Base-by-base conservation (phyloP, 352 stramenopile genomes). In the Plasmopara viticola region DNA sequence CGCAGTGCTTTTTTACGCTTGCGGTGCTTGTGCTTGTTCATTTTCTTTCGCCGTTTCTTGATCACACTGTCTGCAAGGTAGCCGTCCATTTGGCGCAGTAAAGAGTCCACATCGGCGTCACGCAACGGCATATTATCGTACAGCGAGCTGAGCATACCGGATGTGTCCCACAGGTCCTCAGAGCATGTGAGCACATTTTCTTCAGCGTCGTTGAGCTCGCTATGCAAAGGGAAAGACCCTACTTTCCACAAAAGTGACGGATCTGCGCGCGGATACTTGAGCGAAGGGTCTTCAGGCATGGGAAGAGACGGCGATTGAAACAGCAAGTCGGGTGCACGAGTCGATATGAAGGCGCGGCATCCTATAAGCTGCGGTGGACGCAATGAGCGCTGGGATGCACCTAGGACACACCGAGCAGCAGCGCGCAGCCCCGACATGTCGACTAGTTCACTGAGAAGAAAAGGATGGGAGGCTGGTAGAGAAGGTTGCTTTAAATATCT, bases 21-120 rank as follows among this genome's bases (percentile, higher is more conserved):
- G 45, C 80, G 78, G 67, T 90, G 78, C 79, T 95, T 95, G 79
- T 95, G 85, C 81, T 95, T 95, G 80, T 92, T 95, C 85, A 95
- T 95, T 72, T 94, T 94, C 78, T 93, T 93, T 79, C 84, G 78
- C 61, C 85, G 72, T 58, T 95, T 95, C 74, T 90, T 91, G 54
- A 93, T 62, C 54, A 95, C 85, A 54, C 79, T 92, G 66, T 91
- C 83, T 49, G 80, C 80, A 53, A 80, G 66, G 67, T 90, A 90
- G 38, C 77, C 79, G 56, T 87, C 75, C 67, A 90, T 68, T 54
- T 88, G 72, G 37, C 64, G 69, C 46, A 90, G 55, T 53, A 90
- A 56, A 43, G 72, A 68, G 56, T 81, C 80, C 30, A 85, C 64
- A 43, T 68, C 54, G 12, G 43, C 33, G 42, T 87, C 71, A 18